Conservation (phyloP, 768 basidiomycete genomes). For the Lactarius deliciosus region DNA sequence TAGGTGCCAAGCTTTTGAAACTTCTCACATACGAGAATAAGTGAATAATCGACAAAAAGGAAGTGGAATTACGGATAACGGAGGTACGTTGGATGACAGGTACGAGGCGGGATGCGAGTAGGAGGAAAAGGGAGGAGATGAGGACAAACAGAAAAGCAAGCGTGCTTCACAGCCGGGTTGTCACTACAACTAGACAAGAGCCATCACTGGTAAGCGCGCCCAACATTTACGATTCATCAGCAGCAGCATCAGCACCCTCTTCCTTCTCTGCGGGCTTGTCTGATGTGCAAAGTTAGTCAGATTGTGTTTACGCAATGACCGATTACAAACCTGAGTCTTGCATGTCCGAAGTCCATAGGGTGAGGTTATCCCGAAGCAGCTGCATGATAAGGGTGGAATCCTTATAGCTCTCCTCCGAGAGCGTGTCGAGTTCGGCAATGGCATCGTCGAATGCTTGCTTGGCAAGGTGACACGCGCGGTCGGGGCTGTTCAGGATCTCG, state of each 20-base stretch:
- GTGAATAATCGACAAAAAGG: constrained; percentile 20
- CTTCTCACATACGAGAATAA: constrained; percentile 20
- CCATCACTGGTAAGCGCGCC: constrained; percentile 17
- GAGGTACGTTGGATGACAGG: constrained; percentile 22
- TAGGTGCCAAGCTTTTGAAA: constrained; percentile 13
- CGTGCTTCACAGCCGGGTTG: constrained; percentile 22
- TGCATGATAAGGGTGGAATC: constrained; percentile 98
- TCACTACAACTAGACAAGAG: constrained; percentile 16
- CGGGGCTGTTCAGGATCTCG: constrained; percentile 98
- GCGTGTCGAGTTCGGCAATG: constrained; percentile 97
- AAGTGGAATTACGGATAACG: constrained; percentile 25
- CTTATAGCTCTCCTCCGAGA: constrained; percentile 99
- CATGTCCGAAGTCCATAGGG: constrained; percentile 98
- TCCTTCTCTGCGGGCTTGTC: constrained; percentile 79
- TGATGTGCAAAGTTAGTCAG: constrained; percentile 30
- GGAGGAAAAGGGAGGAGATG: constrained; percentile 12
- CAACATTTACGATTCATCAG: constrained; percentile 56
- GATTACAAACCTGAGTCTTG: constrained; percentile 74
- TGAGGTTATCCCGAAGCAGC: constrained; percentile 94
- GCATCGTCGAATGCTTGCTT: constrained; percentile 99
- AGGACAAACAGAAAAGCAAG: constrained; percentile 21
- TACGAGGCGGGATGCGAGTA: constrained; percentile 20
- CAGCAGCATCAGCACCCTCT: constrained; percentile 58
- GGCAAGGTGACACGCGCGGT: constrained; percentile 97
- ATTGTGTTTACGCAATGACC: not conserved